phyloP scores from a whole-genome alignment of 805 yeast genomes.

The Candida nemodendra region DNA sequence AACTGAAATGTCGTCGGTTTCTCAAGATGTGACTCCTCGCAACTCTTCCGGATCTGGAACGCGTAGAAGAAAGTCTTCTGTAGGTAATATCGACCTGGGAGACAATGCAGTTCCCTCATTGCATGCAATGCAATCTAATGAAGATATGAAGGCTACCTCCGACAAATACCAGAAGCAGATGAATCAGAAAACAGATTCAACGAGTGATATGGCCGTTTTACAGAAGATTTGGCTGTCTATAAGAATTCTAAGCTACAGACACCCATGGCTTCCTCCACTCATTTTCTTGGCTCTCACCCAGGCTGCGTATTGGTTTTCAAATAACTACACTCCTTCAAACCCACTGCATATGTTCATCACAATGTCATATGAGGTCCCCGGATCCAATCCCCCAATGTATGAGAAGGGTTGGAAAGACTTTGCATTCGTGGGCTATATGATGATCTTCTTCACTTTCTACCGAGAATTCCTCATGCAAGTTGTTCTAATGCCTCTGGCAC shows the following conservation, averaged over 20 bases:
- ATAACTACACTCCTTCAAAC: conserved; percentile 57
- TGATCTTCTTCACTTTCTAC: conserved; percentile 83
- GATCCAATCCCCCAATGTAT: conserved; percentile 56
- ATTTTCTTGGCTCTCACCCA: conserved; percentile 43
- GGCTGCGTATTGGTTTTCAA: conserved; percentile 50
- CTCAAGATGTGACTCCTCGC: too few relatives aligned
- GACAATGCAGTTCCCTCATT: conserved; percentile 67
- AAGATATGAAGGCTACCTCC: conserved; percentile 40
- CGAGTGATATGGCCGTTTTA: conserved; percentile 52
- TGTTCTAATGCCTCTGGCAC: conserved; percentile 71
- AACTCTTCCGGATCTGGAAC: conserved; percentile 5
- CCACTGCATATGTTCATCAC: conserved; percentile 61
- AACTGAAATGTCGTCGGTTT: conserved; percentile 1
- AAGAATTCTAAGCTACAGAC: conserved; percentile 55
- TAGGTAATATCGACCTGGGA: conserved; percentile 74
- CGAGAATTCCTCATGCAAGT: conserved; percentile 91
- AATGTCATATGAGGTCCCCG: conserved; percentile 62
- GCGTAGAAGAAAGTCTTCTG: conserved; percentile 49
- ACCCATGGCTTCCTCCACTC: conserved; percentile 73
- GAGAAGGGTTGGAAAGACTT: conserved; percentile 89
- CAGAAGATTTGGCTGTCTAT: conserved; percentile 56
- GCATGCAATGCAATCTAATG: conserved; percentile 59
- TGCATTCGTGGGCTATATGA: conserved; percentile 72
- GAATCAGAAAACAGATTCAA: conserved; percentile 22
- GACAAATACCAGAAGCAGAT: conserved; percentile 31